A percentile compares a stretch with the other conserved stretches of the same genome.
phyloP scores from a whole-genome alignment of 1,139 yeast genomes.

The Yamadazyma sp. region DNA sequence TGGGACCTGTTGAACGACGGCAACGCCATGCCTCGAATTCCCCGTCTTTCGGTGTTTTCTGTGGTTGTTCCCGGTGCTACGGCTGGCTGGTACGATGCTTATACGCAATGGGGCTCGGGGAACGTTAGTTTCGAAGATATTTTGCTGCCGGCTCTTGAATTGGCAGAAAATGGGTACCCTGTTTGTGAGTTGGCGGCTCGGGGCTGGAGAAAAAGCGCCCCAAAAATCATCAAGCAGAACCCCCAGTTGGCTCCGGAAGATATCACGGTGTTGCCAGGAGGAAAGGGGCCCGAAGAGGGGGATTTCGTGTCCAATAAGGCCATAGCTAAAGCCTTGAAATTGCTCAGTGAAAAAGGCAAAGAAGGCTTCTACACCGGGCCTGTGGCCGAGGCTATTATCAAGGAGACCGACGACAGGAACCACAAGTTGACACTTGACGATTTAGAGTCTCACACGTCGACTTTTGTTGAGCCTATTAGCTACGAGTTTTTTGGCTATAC shows the following conservation, averaged over 20 bases:
- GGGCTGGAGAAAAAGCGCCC: constrained; percentile 47
- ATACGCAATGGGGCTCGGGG: constrained; percentile 72
- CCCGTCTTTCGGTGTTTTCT: constrained; percentile 48
- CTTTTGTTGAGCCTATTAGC: constrained; percentile 61
- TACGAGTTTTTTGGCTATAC: constrained; percentile 45
- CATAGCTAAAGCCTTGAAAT: constrained; percentile 54
- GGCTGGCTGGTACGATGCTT: constrained; percentile 42
- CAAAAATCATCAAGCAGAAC: constrained; percentile 40
- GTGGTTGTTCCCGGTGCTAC: constrained; percentile 20
- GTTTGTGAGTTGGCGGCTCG: constrained; percentile 58
- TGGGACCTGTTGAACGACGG: constrained; percentile 41
- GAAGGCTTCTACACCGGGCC: constrained; percentile 69
- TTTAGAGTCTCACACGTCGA: constrained; percentile 51
- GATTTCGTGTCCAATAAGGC: constrained; percentile 54
- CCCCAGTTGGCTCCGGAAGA: constrained; percentile 24
- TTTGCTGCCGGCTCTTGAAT: constrained; percentile 66
- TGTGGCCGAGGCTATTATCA: constrained; percentile 65
- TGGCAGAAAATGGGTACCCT: constrained; percentile 69
- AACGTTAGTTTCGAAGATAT: constrained; percentile 59
- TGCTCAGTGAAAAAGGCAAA: constrained; percentile 58
- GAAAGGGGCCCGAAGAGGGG: constrained; percentile 55
- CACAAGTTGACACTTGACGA: constrained; percentile 61
- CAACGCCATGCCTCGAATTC: constrained; percentile 41
- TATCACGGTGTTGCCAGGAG: constrained; percentile 31
- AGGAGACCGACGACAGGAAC: constrained; percentile 49